Base-by-base conservation (phyloP, 768 basidiomycete genomes). In the Roridomyces roridus region DNA sequence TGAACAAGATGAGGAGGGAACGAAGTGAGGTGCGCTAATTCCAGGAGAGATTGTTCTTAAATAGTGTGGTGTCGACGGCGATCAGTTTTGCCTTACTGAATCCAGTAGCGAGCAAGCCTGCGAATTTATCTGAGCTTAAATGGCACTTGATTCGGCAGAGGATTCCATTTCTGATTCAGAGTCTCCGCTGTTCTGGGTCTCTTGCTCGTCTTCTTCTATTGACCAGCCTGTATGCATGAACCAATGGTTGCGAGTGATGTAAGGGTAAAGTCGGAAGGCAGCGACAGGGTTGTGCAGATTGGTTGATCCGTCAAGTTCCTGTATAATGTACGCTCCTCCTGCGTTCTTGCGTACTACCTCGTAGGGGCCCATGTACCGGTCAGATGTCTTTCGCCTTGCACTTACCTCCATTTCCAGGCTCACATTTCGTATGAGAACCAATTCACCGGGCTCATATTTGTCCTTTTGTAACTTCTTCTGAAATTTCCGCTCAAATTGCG, bases 401-500 rank as follows among this genome's bases (percentile, higher is more conserved):
- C n/a, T 65, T 47, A 55, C 54, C 47, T 29, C 31, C 46, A 28
- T 53, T 59, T 39, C 69, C 51, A 37, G 57, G 26, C 3, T 36
- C n/a, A 67, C 60, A 37, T 73, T 72, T 2, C 63, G 44, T 0
- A 68, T 46, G 0, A 73, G 40, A 0, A 73, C 67, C 17, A 73
- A 51, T 3, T 63, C 63, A 41, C 68, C 68, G 1, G 23, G 20
- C 24, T 51, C 9, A 29, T 64, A 68, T 6, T 53, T 24, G 12
- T 45, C 53, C 18, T 49, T 57, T 6, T 43, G 39, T 20, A 71
- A 60, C 5, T 48, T 46, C 3, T 51, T 36, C 8, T 47, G 12
- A 55, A 56, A 66, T 17, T 53, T 56, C 10, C 47, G 42, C 20
- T 70, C 64, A 44, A 72, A 72, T 21, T 70, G 60, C 31, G 57